phyloP scores from a whole-genome alignment of 495 filamentous ascomycete genomes.

The Friedmanniomyces simplex region DNA sequence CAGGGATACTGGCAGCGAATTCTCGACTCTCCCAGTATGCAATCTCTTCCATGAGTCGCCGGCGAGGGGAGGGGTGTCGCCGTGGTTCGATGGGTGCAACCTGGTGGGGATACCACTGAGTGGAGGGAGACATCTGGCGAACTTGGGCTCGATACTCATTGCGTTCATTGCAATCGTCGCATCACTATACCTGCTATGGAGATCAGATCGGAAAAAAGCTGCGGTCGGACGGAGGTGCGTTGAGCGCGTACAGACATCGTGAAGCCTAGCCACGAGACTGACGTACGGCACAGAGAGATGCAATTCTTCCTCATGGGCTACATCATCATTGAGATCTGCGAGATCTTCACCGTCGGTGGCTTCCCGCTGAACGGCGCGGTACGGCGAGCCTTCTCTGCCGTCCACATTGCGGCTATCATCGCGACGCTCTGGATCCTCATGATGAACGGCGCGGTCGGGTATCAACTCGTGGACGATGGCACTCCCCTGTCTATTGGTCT shows the following conservation, averaged over 20 bases:
- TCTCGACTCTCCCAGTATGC: conserved; percentile 85
- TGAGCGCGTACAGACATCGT: not conserved
- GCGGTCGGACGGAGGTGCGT: conserved; percentile 84
- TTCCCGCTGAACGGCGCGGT: conserved; percentile 63
- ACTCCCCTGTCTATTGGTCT: conserved; percentile 73
- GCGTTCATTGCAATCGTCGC: conserved; percentile 64
- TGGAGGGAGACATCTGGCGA: conserved; percentile 51
- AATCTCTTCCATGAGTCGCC: conserved; percentile 58
- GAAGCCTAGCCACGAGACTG: conserved; percentile 2
- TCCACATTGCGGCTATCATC: conserved; percentile 81
- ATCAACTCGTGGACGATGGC: conserved; percentile 87
- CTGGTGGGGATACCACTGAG: conserved; percentile 64
- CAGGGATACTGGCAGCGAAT: conserved; percentile 46
- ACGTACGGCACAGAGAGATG: conserved; percentile 60
- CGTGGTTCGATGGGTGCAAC: conserved; percentile 52
- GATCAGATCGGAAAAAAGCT: conserved; percentile 85
- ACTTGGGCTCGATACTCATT: conserved; percentile 88
- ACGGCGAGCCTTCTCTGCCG: conserved; percentile 74
- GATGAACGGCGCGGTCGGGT: conserved; percentile 86
- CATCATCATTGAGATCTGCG: conserved; percentile 82
- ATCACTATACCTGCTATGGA: conserved; percentile 54
- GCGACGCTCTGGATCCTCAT: conserved; percentile 86
- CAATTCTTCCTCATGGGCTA: conserved; percentile 86
- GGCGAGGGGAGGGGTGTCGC: conserved; percentile 29
- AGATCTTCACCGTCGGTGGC: conserved; percentile 89